Conservation (phyloP, 2,329 filamentous ascomycete genomes). For the Onygenales sp. region DNA sequence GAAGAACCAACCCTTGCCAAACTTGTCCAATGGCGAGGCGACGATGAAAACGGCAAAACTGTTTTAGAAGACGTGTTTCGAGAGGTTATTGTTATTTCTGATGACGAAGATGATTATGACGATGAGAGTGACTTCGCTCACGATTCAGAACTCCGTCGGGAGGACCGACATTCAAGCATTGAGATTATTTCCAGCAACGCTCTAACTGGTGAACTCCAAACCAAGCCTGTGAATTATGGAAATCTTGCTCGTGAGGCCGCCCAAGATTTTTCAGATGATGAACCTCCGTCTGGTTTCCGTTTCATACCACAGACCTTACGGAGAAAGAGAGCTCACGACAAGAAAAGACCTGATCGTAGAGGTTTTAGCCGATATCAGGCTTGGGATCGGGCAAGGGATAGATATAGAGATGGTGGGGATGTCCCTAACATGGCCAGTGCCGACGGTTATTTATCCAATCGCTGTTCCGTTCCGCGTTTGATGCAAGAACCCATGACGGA, state of each 20-base stretch:
- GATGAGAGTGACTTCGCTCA: slow-evolving; percentile 28
- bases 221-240: slow-evolving; percentile 20
- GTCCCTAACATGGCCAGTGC: slow-evolving; percentile 6
- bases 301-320: slow-evolving; percentile 22
- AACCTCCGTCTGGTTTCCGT: slow-evolving; percentile 27
- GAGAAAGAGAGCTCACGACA: slow-evolving; percentile 13
- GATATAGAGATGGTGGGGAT: slow-evolving; percentile 25
- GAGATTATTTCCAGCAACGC: slow-evolving; percentile 34
- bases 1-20: slow-evolving; percentile 47
- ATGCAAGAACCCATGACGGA: background rate
- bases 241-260: slow-evolving; percentile 13
- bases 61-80: slow-evolving; percentile 54
- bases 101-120: slow-evolving; percentile 45
- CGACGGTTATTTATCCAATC: background rate
- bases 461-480: background rate
- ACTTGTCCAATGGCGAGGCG: slow-evolving; percentile 54
- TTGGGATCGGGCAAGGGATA: slow-evolving; percentile 36
- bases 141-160: slow-evolving; percentile 10
- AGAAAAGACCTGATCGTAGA: slow-evolving; percentile 30
- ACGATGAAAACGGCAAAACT: slow-evolving; percentile 43
- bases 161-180: slow-evolving; percentile 29
- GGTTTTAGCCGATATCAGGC: slow-evolving; percentile 39
- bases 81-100: slow-evolving; percentile 55
- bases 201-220: slow-evolving; percentile 25
- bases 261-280: slow-evolving; percentile 25